Evolutionary conservation across 495 filamentous ascomycete genomes (phyloP), one percentile per base, ranked within the genome.

Genomic region (Astrothelium subdiscretum): DNA sequence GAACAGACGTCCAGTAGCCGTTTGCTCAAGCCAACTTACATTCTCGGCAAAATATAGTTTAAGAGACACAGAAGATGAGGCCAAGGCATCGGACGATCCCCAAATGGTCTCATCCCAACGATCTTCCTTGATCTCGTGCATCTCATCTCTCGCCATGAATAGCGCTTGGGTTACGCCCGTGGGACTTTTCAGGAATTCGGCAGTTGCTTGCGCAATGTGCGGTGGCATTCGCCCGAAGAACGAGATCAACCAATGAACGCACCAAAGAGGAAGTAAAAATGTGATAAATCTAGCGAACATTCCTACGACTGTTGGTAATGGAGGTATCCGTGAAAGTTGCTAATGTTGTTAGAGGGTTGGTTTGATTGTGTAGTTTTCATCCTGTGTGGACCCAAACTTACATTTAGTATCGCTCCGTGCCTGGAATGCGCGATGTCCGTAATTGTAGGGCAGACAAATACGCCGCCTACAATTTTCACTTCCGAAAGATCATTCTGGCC

Each of bases 361-460:
- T n/a, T n/a, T n/a, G n/a, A n/a, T n/a, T n/a, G n/a, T n/a, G n/a
- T n/a, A n/a, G n/a, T n/a, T n/a, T n/a, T n/a, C n/a, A n/a, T n/a
- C n/a, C n/a, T n/a, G n/a, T n/a, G n/a, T n/a, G n/a, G n/a, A n/a
- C n/a, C n/a, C n/a, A n/a, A n/a, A n/a, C n/a, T n/a, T 38, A 73
- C 71, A n/a, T 26, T 59, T 44, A 59, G 29, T 35, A 61, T 67
- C 58, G 52, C 67, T 29, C 73, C 73, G 22, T 51, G 68, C 26
- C 58, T 35, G 61, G 67, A 70, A 58, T 61, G 44, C n/a, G 65
- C 66, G 32, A 75, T 62, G 59, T 75, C 61, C 5, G 66, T 59
- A 20, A 75, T 60, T 1, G 73, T 74, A 0, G 73, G 70, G 57
- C 71, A 74, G 5, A 75, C 51, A 52, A 65, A 70, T 8, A 75